Evolutionary conservation across 257 asterid species (phyloP), one percentile per base, ranked within the genome.

Genomic region (Petrea volubilis): DNA sequence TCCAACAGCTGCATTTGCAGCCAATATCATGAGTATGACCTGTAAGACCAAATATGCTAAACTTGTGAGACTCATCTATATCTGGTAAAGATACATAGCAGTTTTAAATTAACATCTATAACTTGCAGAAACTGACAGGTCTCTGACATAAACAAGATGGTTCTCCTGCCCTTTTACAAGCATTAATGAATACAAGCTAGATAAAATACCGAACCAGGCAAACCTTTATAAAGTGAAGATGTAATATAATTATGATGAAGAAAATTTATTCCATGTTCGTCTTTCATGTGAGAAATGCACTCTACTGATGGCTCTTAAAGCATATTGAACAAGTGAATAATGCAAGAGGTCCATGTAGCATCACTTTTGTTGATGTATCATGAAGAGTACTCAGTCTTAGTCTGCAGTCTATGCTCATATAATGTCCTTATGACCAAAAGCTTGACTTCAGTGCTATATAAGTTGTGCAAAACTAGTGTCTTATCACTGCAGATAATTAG

Each of bases 1-100:
- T 61, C 99, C 99, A 15, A 94, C 99, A 29, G 98, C 96, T 57
- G 99, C 99, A 88, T 94, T 94, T 74, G 99, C 99, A 73, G 99
- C 99, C 87, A 94, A 84, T 84, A 94, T 94, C 98, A 90, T 86
- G 78, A 94, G 88, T 67, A 94, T 94, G 27, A 94, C 99, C 99
- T 94, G 77, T 34, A 65, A 71, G 59, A 34, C 17, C 31, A 52
- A 67, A 71, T 55, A 68, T 34, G 24, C 31, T 52, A 46, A 75
- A 61, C 29, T 73, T 70, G 64, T 46, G 60, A 47, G 33, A 69
- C 73, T 33, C 61, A 15, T 28, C n/a, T 68, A 57, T 57, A 66
- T 41, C 72, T 10, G 24, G 72, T 56, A 60, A 55, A 50, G 21
- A 56, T 40, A 60, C 64, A 68, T 20, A 23, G 10, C 8, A 63